phyloP scores from a whole-genome alignment of 768 basidiomycete species.

The Tubosaeta brunneosetosa region DNA sequence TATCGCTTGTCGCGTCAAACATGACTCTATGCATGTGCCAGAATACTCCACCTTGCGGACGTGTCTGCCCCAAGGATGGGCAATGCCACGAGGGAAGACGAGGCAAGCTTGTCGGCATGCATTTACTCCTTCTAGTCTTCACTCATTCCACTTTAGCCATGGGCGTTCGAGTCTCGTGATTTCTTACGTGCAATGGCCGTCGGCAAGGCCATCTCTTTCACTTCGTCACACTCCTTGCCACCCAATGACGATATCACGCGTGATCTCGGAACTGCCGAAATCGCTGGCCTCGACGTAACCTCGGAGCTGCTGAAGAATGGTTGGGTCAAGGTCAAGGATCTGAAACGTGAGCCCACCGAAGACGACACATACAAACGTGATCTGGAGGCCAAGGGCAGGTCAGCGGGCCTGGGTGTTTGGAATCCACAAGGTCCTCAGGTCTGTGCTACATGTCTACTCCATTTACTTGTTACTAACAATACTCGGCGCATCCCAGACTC shows the following conservation, averaged over 20 bases:
- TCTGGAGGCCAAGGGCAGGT: constrained; percentile 70
- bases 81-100: constrained; percentile 79
- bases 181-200: constrained; percentile 81
- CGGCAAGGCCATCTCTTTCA: constrained; percentile 87
- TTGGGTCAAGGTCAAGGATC: constrained; percentile 92
- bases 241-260: constrained; percentile 71
- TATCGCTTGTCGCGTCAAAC: not conserved
- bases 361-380: constrained; percentile 70
- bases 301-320: constrained; percentile 78
- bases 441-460: constrained; percentile 1
- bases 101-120: constrained; percentile 44
- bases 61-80: constrained; percentile 82
- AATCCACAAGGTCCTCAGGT: constrained; percentile 76
- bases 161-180: constrained; percentile 92
- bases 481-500: constrained; percentile 44
- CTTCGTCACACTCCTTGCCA: constrained; percentile 73
- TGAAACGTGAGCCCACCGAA: constrained; percentile 76
- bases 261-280: constrained; percentile 74
- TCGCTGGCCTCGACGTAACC: constrained; percentile 67
- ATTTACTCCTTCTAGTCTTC: not conserved
- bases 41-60: constrained; percentile 87
- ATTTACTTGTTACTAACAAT: constrained; percentile 1
- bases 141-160: constrained; percentile 47
- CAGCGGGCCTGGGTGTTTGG: constrained; percentile 80
- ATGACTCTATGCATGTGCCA: constrained; percentile 29